Conservation (phyloP, 2,329 filamentous ascomycete species). For the Sphaerostilbella broomeana region DNA sequence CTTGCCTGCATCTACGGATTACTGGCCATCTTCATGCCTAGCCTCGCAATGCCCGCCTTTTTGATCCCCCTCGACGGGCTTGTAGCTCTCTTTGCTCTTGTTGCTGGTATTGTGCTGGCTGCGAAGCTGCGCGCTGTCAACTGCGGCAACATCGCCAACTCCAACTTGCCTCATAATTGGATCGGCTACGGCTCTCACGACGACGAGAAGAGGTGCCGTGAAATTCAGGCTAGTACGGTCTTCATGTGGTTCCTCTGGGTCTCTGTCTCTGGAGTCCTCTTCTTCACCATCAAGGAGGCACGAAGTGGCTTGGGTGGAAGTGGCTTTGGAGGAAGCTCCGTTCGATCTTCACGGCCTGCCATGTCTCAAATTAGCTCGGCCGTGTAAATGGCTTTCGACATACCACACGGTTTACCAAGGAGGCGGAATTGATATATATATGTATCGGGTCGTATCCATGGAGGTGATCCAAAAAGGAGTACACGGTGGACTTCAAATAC, state of each 20-base stretch:
- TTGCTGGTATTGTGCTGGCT: conserved; percentile 62
- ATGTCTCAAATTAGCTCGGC: conserved; percentile 46
- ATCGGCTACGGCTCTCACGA: conserved; percentile 57
- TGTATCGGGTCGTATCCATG: too few species aligned
- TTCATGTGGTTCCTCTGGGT: conserved; percentile 77
- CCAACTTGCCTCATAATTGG: conserved; percentile 37
- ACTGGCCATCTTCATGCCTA: conserved; percentile 46
- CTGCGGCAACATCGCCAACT: conserved; percentile 48
- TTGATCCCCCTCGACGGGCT: conserved; percentile 51
- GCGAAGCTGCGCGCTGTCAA: conserved; percentile 62
- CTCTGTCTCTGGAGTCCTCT: conserved; percentile 50
- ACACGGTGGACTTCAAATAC: too few species aligned
- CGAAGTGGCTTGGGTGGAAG: too few species aligned
- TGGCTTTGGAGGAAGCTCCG: conserved; percentile 35
- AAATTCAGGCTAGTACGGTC: conserved; percentile 66
- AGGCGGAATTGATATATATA: neutral
- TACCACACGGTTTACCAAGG: neutral
- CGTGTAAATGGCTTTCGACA: neutral
- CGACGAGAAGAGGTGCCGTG: conserved; percentile 60
- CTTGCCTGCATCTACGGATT: conserved; percentile 58
- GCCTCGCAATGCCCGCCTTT: conserved; percentile 45
- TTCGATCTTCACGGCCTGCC: conserved; percentile 38
- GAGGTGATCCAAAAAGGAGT: too few species aligned
- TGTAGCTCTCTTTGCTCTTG: conserved; percentile 62
- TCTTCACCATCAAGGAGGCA: conserved; percentile 49